Conservation (phyloP, 176 grass and related monocot species). For the Elymus sibiricus region DNA sequence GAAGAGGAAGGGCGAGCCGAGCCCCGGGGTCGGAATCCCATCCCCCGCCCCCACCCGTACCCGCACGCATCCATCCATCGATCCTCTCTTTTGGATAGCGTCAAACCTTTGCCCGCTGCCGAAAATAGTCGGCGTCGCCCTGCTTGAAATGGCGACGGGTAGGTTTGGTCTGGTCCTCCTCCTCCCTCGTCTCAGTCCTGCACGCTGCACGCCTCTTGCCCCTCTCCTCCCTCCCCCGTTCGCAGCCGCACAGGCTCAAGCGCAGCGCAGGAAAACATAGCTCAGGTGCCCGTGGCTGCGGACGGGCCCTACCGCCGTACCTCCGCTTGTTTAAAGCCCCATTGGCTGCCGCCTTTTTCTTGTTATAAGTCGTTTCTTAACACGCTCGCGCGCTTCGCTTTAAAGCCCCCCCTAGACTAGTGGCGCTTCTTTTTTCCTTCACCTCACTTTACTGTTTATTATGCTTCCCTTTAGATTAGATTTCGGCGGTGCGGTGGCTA, state of each 20-base stretch:
- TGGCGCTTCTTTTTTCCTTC: not conserved
- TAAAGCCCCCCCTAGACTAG: not conserved
- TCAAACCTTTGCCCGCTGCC: slow-evolving; percentile 13
- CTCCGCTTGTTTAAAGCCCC: slow-evolving; percentile 6
- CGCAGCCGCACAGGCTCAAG: not conserved
- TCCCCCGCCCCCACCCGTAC: not conserved
- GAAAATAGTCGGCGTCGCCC: slow-evolving; percentile 12
- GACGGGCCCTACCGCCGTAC: not conserved
- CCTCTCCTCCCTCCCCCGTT: not conserved
- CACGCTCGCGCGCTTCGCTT: not conserved
- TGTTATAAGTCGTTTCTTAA: not conserved
- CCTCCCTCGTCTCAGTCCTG: not conserved
- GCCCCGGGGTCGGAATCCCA: not conserved
- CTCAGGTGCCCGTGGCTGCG: not conserved
- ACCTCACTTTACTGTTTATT: not conserved
- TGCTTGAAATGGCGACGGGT: slow-evolving; percentile 20
- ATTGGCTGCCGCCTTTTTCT: not conserved
- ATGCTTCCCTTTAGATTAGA: too few relatives aligned
- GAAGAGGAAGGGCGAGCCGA: not conserved
- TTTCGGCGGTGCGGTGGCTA: not conserved
- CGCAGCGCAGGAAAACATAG: not conserved
- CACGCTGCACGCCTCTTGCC: not conserved
- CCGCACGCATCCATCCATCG: not conserved
- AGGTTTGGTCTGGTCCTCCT: not conserved
- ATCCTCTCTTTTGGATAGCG: not conserved